Conservation (phyloP, 2,329 filamentous ascomycete species). For the Aspergillus calidoustus region DNA sequence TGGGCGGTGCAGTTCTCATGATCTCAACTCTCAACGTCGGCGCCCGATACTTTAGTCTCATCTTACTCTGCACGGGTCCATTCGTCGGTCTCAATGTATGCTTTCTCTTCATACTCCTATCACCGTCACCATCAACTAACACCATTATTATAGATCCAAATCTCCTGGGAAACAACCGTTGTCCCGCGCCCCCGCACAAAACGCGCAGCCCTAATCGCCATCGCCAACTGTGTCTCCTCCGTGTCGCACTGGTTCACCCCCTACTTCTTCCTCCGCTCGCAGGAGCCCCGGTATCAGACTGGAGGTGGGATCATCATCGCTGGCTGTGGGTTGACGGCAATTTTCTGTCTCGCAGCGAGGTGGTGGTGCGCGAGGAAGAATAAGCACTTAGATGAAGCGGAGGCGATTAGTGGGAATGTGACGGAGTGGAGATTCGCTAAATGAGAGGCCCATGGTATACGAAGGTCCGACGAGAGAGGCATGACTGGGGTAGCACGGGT, state of each 20-base stretch:
- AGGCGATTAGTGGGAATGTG: constrained; percentile 12
- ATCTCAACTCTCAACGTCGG: constrained; percentile 17
- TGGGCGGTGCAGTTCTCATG: constrained; percentile 17
- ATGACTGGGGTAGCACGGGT: not conserved
- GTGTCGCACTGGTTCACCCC: constrained; percentile 21
- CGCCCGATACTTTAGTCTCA: constrained; percentile 18
- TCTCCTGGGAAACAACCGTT: constrained; percentile 20
- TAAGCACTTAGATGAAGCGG: constrained; percentile 11
- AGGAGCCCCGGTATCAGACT: constrained; percentile 17
- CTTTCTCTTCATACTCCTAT: not conserved
- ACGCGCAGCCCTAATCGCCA: constrained; percentile 18
- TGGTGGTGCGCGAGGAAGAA: constrained; percentile 18
- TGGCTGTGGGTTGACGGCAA: constrained; percentile 12
- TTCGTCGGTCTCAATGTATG: constrained; percentile 20
- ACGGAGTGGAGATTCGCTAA: constrained; percentile 16
- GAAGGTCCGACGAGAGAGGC: not conserved
- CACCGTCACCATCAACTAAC: not conserved
- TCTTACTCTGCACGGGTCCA: constrained; percentile 18
- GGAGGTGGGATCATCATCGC: constrained; percentile 17
- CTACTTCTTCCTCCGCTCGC: constrained; percentile 18
- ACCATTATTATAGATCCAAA: constrained; percentile 12
- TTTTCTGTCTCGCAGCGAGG: constrained; percentile 7
- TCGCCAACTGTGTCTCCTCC: constrained; percentile 20
- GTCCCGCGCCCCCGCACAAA: constrained; percentile 19
- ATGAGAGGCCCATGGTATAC: not conserved